Percentiles rank a stretch among this genome's conserved stretches.
phyloP scores from a whole-genome alignment of 805 yeast species.

The Yarrowia sp. region DNA sequence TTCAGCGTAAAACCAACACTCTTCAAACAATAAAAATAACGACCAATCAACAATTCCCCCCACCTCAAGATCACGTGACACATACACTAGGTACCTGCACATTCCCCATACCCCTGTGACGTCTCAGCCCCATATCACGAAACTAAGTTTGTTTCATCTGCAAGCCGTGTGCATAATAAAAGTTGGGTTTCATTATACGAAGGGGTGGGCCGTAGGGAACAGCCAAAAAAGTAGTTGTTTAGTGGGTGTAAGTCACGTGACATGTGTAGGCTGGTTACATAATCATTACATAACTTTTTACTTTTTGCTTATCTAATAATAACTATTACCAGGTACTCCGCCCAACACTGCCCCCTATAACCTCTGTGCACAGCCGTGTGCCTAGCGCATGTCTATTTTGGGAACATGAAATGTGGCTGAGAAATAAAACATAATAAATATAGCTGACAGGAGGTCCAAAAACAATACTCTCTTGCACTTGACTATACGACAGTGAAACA shows the following conservation, averaged over 20 bases:
- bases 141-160: neutral
- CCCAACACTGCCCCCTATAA: slow-evolving; percentile 5
- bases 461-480: too few relatives aligned
- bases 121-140: neutral
- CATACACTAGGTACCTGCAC: too few relatives aligned
- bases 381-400: neutral
- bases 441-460: neutral
- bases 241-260: neutral
- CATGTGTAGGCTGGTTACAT: neutral
- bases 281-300: neutral
- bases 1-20: too few relatives aligned
- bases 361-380: slow-evolving; percentile 15
- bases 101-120: too few relatives aligned
- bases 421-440: neutral
- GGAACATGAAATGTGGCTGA: neutral
- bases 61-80: too few relatives aligned
- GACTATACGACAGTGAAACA: neutral
- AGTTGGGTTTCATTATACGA: slow-evolving; percentile 11
- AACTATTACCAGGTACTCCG: neutral
- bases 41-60: too few relatives aligned
- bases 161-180: neutral
- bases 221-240: neutral
- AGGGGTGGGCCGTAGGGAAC: neutral
- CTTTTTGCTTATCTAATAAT: neutral
- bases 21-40: too few relatives aligned